Conservation (phyloP, 768 basidiomycete species). For the Lactarius sanguifluus region DNA sequence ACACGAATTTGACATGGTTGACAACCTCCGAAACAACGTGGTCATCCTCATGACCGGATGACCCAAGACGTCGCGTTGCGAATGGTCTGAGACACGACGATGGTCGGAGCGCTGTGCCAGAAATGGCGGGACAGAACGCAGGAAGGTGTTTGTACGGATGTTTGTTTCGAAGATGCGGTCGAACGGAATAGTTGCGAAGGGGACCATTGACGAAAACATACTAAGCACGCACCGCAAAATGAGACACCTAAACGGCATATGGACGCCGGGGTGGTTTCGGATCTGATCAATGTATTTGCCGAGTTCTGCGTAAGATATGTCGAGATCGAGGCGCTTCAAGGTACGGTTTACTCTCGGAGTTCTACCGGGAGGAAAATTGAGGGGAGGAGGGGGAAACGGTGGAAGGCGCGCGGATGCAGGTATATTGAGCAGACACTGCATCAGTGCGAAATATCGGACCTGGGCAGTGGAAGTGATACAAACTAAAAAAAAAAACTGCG, state of each 20-base stretch:
- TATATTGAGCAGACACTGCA: slow-evolving; percentile 3
- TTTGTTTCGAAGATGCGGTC: slow-evolving; percentile 15
- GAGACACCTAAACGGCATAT: slow-evolving; percentile 5
- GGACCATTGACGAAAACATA: slow-evolving; percentile 14
- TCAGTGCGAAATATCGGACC: slow-evolving; percentile 23
- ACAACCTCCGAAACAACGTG: slow-evolving; percentile 25
- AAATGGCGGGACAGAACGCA: slow-evolving; percentile 12
- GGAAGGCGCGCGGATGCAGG: neutral
- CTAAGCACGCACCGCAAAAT: slow-evolving; percentile 18
- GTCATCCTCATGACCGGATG: slow-evolving; percentile 13
- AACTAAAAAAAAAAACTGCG: slow-evolving; percentile 1
- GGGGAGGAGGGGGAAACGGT: neutral
- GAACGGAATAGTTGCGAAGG: slow-evolving; percentile 18
- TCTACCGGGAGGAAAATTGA: slow-evolving; percentile 1
- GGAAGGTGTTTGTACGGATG: slow-evolving; percentile 19
- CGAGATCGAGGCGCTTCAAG: slow-evolving; percentile 1
- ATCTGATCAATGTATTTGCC: slow-evolving; percentile 10
- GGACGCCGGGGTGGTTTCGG: neutral
- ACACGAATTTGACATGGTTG: slow-evolving; percentile 25
- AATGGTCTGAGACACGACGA: slow-evolving; percentile 20
- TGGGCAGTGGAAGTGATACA: neutral
- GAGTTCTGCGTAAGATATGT: slow-evolving; percentile 9
- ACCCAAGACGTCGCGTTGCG: slow-evolving; percentile 10
- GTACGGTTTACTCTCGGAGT: neutral
- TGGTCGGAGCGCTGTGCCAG: slow-evolving; percentile 14